A percentile compares a stretch with the other conserved stretches of the same genome.
Evolutionary conservation across 75 land plant genomes (phyloP).

Genomic region (Selaginella moellendorffii): DNA sequence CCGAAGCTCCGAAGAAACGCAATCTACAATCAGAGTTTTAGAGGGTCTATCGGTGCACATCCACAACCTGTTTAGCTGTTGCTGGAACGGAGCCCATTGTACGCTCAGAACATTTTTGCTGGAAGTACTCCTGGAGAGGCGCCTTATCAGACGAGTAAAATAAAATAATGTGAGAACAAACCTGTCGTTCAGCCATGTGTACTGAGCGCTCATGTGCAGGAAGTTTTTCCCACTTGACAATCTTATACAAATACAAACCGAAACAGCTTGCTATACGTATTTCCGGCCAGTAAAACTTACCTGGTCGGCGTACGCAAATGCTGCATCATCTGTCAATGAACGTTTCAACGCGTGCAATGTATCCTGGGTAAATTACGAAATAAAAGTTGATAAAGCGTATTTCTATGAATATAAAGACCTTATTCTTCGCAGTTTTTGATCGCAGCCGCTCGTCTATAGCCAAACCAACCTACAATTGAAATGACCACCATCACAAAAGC

Average conservation of each 20-base stretch:
- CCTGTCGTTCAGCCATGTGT: conserved; percentile 60
- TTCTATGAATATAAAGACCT: no score
- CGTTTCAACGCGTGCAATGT: conserved; percentile 45
- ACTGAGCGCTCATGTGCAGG: conserved; percentile 64
- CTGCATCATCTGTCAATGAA: conserved; percentile 51
- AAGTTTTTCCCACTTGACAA: conserved; percentile 64
- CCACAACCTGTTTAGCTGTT: conserved; percentile 65
- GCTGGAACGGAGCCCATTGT: conserved; percentile 60
- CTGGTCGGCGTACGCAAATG: conserved; percentile 60
- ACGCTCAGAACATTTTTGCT: conserved; percentile 56
- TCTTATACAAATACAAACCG: conserved; percentile 24
- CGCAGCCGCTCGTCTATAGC: conserved; percentile 80
- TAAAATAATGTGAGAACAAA: conserved; percentile 9
- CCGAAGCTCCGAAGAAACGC: conserved; percentile 50
- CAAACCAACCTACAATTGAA: conserved; percentile 58
- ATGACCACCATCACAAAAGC: background rate
- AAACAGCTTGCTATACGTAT: background rate
- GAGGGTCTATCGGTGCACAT: no score
- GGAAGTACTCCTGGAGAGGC: conserved; percentile 64
- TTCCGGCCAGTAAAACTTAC: conserved; percentile 29
- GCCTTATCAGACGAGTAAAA: background rate
- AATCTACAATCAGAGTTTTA: no score
- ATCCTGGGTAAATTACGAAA: conserved; percentile 33
- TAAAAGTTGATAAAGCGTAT: conserved; percentile 1
- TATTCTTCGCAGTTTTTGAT: conserved; percentile 41